Conservation (phyloP, 2,329 filamentous ascomycete species). For the Microcyclosporella mali region DNA sequence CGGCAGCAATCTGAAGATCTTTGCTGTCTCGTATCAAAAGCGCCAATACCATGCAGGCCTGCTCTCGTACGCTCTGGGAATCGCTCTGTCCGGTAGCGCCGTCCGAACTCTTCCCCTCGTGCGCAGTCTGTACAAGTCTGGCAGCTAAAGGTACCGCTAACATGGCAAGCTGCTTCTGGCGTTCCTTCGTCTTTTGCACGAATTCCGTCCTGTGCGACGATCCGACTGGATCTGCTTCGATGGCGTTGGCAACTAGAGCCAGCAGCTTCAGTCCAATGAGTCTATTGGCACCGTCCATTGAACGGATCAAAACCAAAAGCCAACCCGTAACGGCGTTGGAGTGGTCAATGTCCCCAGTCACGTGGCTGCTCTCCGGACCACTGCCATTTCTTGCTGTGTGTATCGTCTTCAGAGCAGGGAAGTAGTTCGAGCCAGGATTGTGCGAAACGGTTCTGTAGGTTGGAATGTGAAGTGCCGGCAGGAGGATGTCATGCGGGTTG, state of each 20-base stretch:
- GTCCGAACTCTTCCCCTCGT: constrained; percentile 12
- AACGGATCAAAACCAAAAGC: constrained; percentile 42
- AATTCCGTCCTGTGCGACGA: constrained; percentile 29
- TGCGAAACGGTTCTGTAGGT: constrained; percentile 30
- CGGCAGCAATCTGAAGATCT: constrained; percentile 72
- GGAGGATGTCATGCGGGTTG: constrained; percentile 17
- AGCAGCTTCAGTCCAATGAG: constrained; percentile 39
- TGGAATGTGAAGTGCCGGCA: constrained; percentile 38
- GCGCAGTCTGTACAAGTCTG: constrained; percentile 40
- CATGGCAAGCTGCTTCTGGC: constrained; percentile 39
- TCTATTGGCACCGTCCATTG: constrained; percentile 36
- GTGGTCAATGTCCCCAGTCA: constrained; percentile 34
- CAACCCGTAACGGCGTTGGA: constrained; percentile 44
- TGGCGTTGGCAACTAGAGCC: constrained; percentile 30
- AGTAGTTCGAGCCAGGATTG: constrained; percentile 35
- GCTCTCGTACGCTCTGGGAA: constrained; percentile 55
- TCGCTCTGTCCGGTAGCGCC: constrained; percentile 29
- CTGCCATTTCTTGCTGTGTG: constrained; percentile 16
- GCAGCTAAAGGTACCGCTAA: constrained; percentile 44
- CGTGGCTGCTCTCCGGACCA: constrained; percentile 9
- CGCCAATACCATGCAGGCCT: constrained; percentile 68
- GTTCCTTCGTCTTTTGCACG: constrained; percentile 31
- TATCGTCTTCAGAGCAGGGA: constrained; percentile 38
- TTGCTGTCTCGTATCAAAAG: constrained; percentile 72
- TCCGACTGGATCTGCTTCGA: constrained; percentile 31